A percentile compares a stretch with the other conserved stretches of the same genome.
These are phyloP conservation scores for Sanghuangporus weigelae DNA, from an alignment of 1,284 basidiomycete species.

Conservation along the genomic window DNA sequence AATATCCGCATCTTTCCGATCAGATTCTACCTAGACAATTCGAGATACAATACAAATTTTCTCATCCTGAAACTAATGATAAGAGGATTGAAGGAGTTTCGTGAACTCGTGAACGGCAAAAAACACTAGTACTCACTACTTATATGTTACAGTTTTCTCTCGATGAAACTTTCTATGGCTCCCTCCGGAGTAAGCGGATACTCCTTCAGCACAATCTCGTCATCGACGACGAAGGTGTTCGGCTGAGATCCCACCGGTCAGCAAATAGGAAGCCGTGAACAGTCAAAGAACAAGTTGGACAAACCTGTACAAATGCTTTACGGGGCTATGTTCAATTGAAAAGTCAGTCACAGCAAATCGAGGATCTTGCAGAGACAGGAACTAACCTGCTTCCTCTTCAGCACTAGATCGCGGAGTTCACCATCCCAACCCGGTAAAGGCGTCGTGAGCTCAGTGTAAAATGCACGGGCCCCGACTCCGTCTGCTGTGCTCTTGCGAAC, in stretches of 20 bases:
- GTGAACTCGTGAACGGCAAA: not conserved
- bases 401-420: conserved; percentile 69
- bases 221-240: conserved; percentile 63
- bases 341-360: conserved; percentile 1
- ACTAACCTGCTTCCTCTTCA: conserved; percentile 74
- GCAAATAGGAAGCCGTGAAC: not conserved
- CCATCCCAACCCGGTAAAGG: conserved; percentile 67
- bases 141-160: conserved; percentile 48
- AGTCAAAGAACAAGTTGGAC: not conserved
- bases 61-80: not conserved
- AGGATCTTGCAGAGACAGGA: not conserved
- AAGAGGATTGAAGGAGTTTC: not conserved
- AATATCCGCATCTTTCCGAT: not conserved
- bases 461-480: conserved; percentile 65
- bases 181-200: conserved; percentile 69
- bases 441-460: conserved; percentile 70
- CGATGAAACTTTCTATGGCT: conserved; percentile 75
- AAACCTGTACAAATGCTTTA: conserved; percentile 64
- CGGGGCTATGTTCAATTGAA: conserved; percentile 47
- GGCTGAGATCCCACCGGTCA: conserved; percentile 36
- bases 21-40: not conserved
- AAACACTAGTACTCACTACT: not conserved
- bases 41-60: not conserved
- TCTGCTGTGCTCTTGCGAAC: conserved; percentile 82
- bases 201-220: conserved; percentile 68